These are phyloP conservation scores for Waitea zeae DNA, from an alignment of 1,284 basidiomycete species.

Conservation along the genomic window DNA sequence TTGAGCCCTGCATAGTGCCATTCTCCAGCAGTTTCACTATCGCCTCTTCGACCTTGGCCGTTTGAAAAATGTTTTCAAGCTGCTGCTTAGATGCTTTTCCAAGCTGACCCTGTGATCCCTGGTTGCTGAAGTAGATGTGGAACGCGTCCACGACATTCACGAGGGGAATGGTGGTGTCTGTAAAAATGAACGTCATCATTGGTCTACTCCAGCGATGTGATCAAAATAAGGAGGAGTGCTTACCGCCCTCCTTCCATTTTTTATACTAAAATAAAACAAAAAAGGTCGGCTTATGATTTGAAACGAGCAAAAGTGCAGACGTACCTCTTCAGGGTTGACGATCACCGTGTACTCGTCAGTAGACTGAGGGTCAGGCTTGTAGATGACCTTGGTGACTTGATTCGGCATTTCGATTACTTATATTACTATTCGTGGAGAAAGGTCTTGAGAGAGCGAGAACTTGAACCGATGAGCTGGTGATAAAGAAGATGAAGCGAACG, in stretches of 20 bases:
- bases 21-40: constrained; percentile 37
- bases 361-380: constrained; percentile 53
- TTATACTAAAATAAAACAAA: constrained; percentile 56
- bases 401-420: too few relatives aligned
- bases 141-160: constrained; percentile 51
- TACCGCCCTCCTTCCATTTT: constrained; percentile 67
- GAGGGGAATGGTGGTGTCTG: too few relatives aligned
- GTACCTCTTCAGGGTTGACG: constrained; percentile 49
- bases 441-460: too few relatives aligned
- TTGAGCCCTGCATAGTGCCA: constrained; percentile 32
- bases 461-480: too few relatives aligned
- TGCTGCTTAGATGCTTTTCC: constrained; percentile 61
- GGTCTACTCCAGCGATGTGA: too few relatives aligned
- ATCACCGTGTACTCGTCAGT: constrained; percentile 57
- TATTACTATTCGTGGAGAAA: too few relatives aligned
- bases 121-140: constrained; percentile 33
- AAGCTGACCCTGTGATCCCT: constrained; percentile 57
- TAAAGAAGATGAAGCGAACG: too few relatives aligned
- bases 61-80: constrained; percentile 52
- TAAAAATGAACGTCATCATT: too few relatives aligned
- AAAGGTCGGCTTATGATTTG: too few relatives aligned
- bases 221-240: constrained; percentile 13
- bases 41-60: constrained; percentile 47
- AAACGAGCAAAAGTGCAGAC: constrained; percentile 8
- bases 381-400: constrained; percentile 48